Evolutionary conservation across 768 basidiomycete genomes (phyloP), one percentile per base, ranked within the genome.

Genomic region (Xerocomellus dryophilus): DNA sequence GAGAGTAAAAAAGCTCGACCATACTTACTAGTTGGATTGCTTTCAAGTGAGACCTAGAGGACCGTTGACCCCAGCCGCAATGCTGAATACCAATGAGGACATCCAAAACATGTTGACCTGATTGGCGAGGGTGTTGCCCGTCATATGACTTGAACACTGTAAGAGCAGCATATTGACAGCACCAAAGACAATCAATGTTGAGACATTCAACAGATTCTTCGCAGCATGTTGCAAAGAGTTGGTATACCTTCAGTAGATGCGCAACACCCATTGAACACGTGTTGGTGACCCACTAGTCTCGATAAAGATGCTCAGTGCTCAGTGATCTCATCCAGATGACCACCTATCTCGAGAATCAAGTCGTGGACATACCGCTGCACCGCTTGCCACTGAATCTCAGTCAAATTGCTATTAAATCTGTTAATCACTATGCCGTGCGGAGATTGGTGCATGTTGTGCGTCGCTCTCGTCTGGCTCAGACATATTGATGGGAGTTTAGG

Each of bases 361-460:
- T 81, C 79, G 47, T 81, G 79, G 11, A 78, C 69, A 60, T 81
- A 81, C 36, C 78, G 71, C 56, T 80, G 76, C 20, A 81, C 81
- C 3, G 81, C 76, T n/a, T n/a, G n/a, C n/a, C n/a, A n/a, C n/a
- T n/a, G n/a, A n/a, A n/a, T n/a, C n/a, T n/a, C n/a, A n/a, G n/a
- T n/a, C n/a, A n/a, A n/a, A n/a, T n/a, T n/a, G n/a, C n/a, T n/a
- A n/a, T n/a, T n/a, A n/a, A n/a, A n/a, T n/a, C n/a, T n/a, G n/a
- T n/a, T n/a, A n/a, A n/a, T n/a, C n/a, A n/a, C n/a, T n/a, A n/a
- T n/a, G n/a, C n/a, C n/a, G n/a, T n/a, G n/a, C n/a, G n/a, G n/a
- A n/a, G n/a, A n/a, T n/a, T n/a, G n/a, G n/a, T n/a, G n/a, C n/a
- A n/a, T n/a, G n/a, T n/a, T n/a, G n/a, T n/a, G n/a, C n/a, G n/a